phyloP scores from a whole-genome alignment of 345 rosid species.

The Pistacia vera region DNA sequence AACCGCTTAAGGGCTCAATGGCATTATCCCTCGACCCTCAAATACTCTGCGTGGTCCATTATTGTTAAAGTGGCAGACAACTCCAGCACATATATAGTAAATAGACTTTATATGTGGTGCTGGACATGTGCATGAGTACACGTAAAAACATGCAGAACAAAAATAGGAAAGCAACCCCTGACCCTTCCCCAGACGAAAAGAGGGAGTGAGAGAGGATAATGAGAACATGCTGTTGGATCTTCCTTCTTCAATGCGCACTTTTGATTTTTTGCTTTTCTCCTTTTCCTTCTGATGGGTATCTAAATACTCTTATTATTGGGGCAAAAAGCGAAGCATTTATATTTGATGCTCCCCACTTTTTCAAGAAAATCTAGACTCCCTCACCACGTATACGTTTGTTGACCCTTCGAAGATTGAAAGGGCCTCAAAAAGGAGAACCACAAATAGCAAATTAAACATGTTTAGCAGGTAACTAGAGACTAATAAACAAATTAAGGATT shows the following conservation, averaged over 20 bases:
- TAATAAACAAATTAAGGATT: background rate
- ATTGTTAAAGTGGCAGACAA: no score
- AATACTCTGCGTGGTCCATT: no score
- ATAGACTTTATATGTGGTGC: background rate
- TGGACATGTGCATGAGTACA: constrained; percentile 20
- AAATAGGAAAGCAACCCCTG: background rate
- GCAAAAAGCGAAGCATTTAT: constrained; percentile 1
- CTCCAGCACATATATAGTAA: no score
- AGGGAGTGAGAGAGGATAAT: constrained; percentile 2
- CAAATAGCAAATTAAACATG: background rate
- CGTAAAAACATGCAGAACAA: constrained; percentile 33
- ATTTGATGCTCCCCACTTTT: constrained; percentile 21
- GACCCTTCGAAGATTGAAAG: constrained; percentile 29
- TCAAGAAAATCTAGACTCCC: constrained; percentile 7
- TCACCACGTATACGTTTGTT: background rate
- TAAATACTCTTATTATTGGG: background rate
- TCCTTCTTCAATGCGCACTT: constrained; percentile 23
- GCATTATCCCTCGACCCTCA: no score
- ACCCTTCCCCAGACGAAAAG: constrained; percentile 5
- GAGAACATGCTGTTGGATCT: constrained; percentile 33
- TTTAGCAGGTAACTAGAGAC: no score
- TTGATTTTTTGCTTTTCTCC: background rate
- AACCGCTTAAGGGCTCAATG: no score
- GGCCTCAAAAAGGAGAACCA: constrained; percentile 14
- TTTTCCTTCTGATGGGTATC: constrained; percentile 7